phyloP scores from a whole-genome alignment of 306 rosid genomes.

The Trichosanthes truncata region DNA sequence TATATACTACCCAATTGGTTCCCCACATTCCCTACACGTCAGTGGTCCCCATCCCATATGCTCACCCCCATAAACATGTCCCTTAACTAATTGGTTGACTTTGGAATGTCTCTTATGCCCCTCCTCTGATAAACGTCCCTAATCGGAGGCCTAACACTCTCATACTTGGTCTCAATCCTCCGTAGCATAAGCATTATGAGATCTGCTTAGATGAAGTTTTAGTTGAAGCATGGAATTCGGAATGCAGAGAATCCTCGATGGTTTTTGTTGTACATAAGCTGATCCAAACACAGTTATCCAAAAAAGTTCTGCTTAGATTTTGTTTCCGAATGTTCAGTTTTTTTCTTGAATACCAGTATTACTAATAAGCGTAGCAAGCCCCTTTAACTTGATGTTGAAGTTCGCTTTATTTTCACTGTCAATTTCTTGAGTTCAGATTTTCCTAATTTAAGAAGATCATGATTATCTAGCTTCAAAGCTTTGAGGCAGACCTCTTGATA shows the following conservation, averaged over 20 bases:
- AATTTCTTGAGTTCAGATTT: not conserved
- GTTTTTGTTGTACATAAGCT: not conserved
- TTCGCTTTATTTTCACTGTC: not conserved
- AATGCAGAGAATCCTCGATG: not conserved
- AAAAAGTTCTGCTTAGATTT: not conserved
- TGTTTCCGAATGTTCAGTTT: not conserved
- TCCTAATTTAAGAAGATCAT: constrained; percentile 5
- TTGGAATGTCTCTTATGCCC: too few species aligned
- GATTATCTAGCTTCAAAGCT: constrained; percentile 64
- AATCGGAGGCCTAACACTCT: too few species aligned
- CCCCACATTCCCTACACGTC: too few species aligned
- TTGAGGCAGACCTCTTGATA: constrained; percentile 65
- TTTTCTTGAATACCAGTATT: not conserved
- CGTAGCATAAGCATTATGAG: not conserved
- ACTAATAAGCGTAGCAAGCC: not conserved
- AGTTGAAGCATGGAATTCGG: not conserved
- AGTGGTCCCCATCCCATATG: too few species aligned
- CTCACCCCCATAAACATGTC: too few species aligned
- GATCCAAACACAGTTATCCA: not conserved
- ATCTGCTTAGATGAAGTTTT: not conserved
- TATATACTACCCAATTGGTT: too few species aligned
- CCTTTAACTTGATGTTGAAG: not conserved
- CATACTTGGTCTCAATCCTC: not conserved
- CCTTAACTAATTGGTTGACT: too few species aligned
- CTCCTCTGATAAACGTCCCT: too few species aligned